A percentile compares a stretch with the other conserved stretches of the same genome.
These are phyloP conservation scores for Carex parvula DNA, from an alignment of 176 grass and related monocot species.

Conservation along the genomic window DNA sequence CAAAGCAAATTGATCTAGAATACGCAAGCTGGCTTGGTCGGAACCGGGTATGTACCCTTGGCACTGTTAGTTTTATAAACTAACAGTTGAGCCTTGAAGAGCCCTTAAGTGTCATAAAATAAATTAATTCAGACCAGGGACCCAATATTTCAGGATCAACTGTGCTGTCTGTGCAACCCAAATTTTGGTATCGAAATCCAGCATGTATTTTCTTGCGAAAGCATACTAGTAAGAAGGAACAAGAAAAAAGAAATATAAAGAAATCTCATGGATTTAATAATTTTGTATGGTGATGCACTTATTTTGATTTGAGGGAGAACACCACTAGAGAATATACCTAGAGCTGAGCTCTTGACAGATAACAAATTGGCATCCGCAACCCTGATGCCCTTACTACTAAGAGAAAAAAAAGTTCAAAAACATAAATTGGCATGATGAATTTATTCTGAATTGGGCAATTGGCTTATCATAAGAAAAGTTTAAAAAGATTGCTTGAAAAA, in stretches of 20 bases:
- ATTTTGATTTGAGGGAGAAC: neutral
- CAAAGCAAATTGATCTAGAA: slow-evolving; percentile 98
- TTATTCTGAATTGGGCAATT: neutral
- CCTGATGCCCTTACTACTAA: neutral
- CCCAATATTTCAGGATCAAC: neutral
- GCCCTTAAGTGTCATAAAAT: neutral
- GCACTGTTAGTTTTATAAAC: too few relatives aligned
- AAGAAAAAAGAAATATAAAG: neutral
- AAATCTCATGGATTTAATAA: neutral
- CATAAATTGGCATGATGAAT: neutral
- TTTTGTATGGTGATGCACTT: neutral
- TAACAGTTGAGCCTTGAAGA: neutral
- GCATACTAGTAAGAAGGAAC: neutral
- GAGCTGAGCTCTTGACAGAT: neutral
- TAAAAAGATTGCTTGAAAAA: neutral
- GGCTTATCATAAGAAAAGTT: neutral
- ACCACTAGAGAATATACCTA: neutral
- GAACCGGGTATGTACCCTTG: slow-evolving; percentile 50
- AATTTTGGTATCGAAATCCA: neutral
- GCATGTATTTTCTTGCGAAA: neutral
- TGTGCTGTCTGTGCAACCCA: neutral
- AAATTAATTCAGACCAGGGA: neutral
- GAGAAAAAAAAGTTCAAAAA: neutral
- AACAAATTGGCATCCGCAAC: neutral
- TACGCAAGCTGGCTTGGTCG: slow-evolving; percentile 97